Evolutionary conservation across 129 eudicot genomes (phyloP).

Genomic region (Kitagawia praeruptora): DNA sequence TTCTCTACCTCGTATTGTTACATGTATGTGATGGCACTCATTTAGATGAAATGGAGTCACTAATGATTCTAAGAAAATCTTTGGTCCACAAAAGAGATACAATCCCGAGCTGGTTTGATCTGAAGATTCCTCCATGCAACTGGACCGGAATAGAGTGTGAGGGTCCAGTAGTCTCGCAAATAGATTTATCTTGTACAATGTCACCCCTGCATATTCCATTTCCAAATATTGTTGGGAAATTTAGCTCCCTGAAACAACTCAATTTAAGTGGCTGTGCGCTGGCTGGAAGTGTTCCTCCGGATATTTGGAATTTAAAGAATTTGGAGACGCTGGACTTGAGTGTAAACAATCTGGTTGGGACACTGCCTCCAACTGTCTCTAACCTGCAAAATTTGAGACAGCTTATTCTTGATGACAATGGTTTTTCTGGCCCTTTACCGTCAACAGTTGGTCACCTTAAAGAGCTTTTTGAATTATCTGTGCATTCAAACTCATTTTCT

Average conservation of each 20-base stretch:
- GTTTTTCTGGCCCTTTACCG: constrained; percentile 62
- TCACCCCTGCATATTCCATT: constrained; percentile 54
- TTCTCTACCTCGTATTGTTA: constrained; percentile 22
- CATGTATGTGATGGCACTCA: constrained; percentile 17
- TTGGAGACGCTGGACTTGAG: constrained; percentile 66
- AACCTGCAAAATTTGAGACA: constrained; percentile 34
- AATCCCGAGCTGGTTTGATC: constrained; percentile 56
- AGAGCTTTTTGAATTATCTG: constrained; percentile 61
- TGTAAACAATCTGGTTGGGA: constrained; percentile 49
- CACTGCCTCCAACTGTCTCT: constrained; percentile 33
- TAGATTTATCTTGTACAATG: constrained; percentile 38
- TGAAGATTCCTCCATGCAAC: constrained; percentile 55
- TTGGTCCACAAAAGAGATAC: constrained; percentile 30
- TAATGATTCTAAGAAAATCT: constrained; percentile 38
- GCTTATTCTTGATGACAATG: constrained; percentile 70
- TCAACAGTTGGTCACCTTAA: constrained; percentile 49
- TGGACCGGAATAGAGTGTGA: constrained; percentile 77
- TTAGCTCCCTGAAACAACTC: constrained; percentile 54
- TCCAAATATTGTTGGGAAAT: constrained; percentile 35
- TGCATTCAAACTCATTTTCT: constrained; percentile 53
- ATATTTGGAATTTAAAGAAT: constrained; percentile 47
- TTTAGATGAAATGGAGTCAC: constrained; percentile 28
- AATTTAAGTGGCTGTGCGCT: constrained; percentile 63
- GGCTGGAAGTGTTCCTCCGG: constrained; percentile 44
- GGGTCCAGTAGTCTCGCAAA: constrained; percentile 28